These are phyloP conservation scores for Phialophora chinensis DNA, from an alignment of 2,329 filamentous ascomycete genomes.

Conservation along the genomic window DNA sequence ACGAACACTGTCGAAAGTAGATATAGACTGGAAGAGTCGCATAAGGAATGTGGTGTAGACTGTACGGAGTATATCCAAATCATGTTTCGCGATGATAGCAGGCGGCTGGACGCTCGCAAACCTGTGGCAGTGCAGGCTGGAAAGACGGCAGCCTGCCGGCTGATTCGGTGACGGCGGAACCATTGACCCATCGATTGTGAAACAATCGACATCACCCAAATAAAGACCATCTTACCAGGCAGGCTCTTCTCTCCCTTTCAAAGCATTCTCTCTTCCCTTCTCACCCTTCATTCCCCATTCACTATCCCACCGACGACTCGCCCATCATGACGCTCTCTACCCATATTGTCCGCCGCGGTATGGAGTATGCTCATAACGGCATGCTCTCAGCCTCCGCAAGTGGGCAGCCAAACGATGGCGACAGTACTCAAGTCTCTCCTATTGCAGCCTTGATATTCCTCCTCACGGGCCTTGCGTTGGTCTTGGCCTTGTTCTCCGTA, in stretches of 20 bases:
- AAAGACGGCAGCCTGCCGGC: conserved; percentile 15
- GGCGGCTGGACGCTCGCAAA: neutral
- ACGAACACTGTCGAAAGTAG: neutral
- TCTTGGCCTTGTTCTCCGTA: conserved; percentile 42
- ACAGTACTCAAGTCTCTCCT: conserved; percentile 37
- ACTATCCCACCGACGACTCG: neutral
- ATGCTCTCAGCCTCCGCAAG: conserved; percentile 34
- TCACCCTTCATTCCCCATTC: conserved; percentile 3
- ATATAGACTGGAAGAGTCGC: neutral
- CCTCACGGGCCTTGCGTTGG: conserved; percentile 41
- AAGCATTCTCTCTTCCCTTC: conserved; percentile 1
- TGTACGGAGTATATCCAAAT: neutral
- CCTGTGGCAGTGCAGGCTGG: conserved; percentile 9
- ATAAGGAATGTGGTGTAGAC: neutral
- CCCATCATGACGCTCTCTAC: conserved; percentile 30
- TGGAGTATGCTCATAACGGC: conserved; percentile 43
- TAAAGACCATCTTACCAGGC: conserved; percentile 19
- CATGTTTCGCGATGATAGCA: neutral
- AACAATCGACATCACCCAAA: conserved; percentile 9
- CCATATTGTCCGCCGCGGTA: conserved; percentile 46
- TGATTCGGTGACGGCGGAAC: conserved; percentile 14
- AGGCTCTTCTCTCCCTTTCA: neutral
- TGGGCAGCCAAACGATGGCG: conserved; percentile 35
- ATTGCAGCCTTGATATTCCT: conserved; percentile 42
- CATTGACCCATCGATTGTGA: conserved; percentile 16